These are phyloP conservation scores for Ceratocystis cubensis DNA, from an alignment of 2,329 filamentous ascomycete species.

Conservation along the genomic window DNA sequence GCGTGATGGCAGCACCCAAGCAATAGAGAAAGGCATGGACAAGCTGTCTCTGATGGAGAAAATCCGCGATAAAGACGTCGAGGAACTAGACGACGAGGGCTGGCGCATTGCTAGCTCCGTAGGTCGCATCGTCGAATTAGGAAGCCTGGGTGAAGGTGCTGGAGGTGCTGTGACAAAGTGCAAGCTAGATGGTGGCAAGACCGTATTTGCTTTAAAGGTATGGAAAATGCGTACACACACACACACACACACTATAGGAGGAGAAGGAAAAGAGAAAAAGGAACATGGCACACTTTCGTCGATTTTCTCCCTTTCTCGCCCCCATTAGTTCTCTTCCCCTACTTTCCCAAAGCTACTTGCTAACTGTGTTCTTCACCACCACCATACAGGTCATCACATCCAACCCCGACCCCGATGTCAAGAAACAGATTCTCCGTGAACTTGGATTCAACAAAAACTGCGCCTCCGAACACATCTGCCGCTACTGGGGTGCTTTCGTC, in stretches of 20 bases:
- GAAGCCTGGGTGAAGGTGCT: constrained; percentile 83
- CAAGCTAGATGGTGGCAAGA: constrained; percentile 80
- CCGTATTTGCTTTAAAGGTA: constrained; percentile 92
- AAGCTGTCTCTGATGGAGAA: constrained; percentile 44
- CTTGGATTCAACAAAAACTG: constrained; percentile 97
- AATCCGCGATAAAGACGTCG: constrained; percentile 69
- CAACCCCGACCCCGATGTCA: constrained; percentile 92
- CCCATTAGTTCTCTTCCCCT: neutral
- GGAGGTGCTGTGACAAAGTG: constrained; percentile 91
- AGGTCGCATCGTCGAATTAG: constrained; percentile 75
- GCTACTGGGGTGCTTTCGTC: constrained; percentile 94
- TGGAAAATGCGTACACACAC: constrained; percentile 22
- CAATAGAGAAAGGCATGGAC: constrained; percentile 58
- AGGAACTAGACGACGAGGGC: constrained; percentile 86
- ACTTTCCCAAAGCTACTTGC: neutral
- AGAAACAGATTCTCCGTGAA: constrained; percentile 95
- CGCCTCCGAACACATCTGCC: constrained; percentile 88
- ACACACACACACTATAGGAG: neutral
- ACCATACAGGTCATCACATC: constrained; percentile 76
- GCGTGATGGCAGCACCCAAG: constrained; percentile 64
- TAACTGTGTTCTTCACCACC: neutral
- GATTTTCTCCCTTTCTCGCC: neutral
- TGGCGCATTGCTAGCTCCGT: constrained; percentile 90
- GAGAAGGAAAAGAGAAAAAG: neutral
- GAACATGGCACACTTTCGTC: neutral